phyloP scores from a whole-genome alignment of 345 rosid genomes.

The Ricinus communis region DNA sequence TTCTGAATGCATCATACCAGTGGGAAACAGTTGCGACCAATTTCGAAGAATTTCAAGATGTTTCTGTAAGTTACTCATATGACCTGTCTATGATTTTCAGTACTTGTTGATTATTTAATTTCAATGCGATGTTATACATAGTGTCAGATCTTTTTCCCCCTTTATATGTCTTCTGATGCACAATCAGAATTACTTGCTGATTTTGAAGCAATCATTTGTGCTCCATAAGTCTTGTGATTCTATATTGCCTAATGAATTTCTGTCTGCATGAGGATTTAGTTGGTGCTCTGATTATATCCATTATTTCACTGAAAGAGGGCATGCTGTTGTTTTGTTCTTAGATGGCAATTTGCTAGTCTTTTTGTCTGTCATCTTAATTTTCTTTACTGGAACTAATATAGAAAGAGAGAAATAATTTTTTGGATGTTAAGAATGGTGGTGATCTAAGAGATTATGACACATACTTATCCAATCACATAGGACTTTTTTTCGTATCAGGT shows the following conservation, averaged over 20 bases:
- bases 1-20: constrained; percentile 61
- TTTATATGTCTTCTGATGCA: not conserved
- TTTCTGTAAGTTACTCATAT: constrained; percentile 53
- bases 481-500: not conserved
- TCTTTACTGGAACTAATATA: not conserved
- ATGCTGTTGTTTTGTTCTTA: not conserved
- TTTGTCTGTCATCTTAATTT: not conserved
- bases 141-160: not conserved
- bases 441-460: not conserved
- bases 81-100: not conserved
- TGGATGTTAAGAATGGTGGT: not conserved
- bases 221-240: not conserved
- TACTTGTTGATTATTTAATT: not conserved
- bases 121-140: not conserved
- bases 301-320: not conserved
- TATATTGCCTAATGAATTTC: not conserved
- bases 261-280: not conserved
- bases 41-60: constrained; percentile 95
- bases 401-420: not conserved
- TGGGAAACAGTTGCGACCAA: constrained; percentile 98
- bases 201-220: not conserved
- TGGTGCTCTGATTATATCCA: not conserved
- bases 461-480: not conserved
- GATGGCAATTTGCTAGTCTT: not conserved
- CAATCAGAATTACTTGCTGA: not conserved